phyloP scores from a whole-genome alignment of 257 asterid species.

The Mentha longifolia region DNA sequence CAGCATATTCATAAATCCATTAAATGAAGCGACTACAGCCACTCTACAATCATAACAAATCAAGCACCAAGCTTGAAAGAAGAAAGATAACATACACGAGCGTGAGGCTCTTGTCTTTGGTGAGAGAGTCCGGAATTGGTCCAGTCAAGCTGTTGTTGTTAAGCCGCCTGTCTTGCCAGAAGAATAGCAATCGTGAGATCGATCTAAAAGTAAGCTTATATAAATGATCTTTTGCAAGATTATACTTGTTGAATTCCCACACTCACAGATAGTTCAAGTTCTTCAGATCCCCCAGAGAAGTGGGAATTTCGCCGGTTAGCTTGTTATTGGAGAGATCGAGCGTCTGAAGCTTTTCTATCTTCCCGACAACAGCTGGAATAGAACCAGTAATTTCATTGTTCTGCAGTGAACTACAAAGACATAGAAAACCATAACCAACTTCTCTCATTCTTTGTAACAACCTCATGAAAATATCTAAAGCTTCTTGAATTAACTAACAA shows the following conservation, averaged over 20 bases:
- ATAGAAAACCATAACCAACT: background rate
- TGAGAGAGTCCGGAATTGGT: slow-evolving; percentile 69
- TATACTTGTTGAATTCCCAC: slow-evolving; percentile 15
- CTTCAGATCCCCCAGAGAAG: slow-evolving; percentile 65
- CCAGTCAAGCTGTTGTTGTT: slow-evolving; percentile 93
- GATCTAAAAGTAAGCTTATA: slow-evolving; percentile 20
- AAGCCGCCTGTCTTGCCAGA: slow-evolving; percentile 81
- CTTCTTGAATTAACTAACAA: background rate
- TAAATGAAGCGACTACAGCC: background rate
- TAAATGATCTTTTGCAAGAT: slow-evolving; percentile 2
- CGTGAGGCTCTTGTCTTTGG: slow-evolving; percentile 69
- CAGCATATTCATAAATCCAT: background rate
- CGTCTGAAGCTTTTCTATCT: slow-evolving; percentile 75
- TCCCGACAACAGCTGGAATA: slow-evolving; percentile 77
- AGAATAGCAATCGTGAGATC: slow-evolving; percentile 27
- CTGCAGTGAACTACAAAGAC: slow-evolving; percentile 73
- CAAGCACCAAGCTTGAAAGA: background rate
- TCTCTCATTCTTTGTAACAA: no score
- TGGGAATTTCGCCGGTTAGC: slow-evolving; percentile 71
- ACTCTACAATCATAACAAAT: background rate
- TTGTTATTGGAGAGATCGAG: slow-evolving; percentile 87
- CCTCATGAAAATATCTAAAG: background rate
- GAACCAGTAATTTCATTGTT: slow-evolving; percentile 84
- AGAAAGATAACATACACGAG: slow-evolving; percentile 60
- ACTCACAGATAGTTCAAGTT: slow-evolving; percentile 92